Evolutionary conservation across 2,329 filamentous ascomycete genomes (phyloP), one percentile per base, ranked within the genome.

Genomic region (Xylariales sp.): DNA sequence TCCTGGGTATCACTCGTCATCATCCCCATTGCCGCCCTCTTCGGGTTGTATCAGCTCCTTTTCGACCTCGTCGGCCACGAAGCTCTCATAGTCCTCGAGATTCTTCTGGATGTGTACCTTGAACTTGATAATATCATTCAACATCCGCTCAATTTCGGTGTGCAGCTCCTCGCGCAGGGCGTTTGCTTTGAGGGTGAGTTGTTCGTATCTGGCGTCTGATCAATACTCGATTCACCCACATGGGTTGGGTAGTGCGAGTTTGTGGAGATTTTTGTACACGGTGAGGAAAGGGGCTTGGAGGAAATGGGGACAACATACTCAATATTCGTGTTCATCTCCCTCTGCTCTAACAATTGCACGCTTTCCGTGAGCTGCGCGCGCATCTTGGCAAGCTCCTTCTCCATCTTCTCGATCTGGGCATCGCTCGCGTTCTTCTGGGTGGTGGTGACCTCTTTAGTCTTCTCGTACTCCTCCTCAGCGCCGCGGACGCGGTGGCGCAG

Each of bases 71-170:
- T 95, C 87, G 2, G 87, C 84, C 5, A 96, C 88, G 59, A 96
- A 95, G 42, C 83, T 82, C 66, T 98, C 93, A 62, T 95, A 97
- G 57, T 93, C 88, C 60, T 96, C 91, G 40, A 98, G 71, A 45
- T 82, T 84, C 68, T 89, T 90, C 64, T 98, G 93, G 38, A 98
- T 75, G 58, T 97, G 90, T 50, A 98, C 87, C 69, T 98, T 98
- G 78, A 98, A 97, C 58, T 94, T 90, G 69, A 97, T 95, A 47
- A 96, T 86, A 59, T 97, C 90, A 66, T 96, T 95, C 46, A 98
- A 70, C 79, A 97, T 95, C 54, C 83, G 84, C 68, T 96, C 93
- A 55, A 96, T 88, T 62, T 96, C 90, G 0, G 89, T 95, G 63
- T 98, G 93, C n/a, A 98, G 74, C 61, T 97, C 90, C 62, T 98